These are phyloP conservation scores for Penicillium italicum DNA, from an alignment of 2,329 filamentous ascomycete species.

Conservation along the genomic window DNA sequence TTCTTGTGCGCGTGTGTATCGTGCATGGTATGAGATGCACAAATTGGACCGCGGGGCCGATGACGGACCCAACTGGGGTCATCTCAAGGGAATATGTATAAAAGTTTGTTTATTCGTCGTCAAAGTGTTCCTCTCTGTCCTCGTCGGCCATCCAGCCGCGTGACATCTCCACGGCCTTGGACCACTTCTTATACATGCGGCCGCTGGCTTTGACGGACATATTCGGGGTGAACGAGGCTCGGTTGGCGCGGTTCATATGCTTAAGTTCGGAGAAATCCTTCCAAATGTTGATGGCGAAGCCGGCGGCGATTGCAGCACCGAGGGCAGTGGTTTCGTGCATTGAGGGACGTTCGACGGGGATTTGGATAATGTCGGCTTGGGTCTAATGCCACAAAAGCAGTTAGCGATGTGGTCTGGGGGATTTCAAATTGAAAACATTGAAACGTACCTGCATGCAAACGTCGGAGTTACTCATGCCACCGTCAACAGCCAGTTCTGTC, in stretches of 20 bases:
- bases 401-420: slow-evolving; percentile 31
- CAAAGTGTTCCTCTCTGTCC: slow-evolving; percentile 25
- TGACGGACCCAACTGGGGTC: not conserved
- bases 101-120: slow-evolving; percentile 21
- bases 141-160: slow-evolving; percentile 59
- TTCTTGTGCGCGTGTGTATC: not conserved
- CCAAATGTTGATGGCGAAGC: slow-evolving; percentile 77
- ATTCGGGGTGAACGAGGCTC: slow-evolving; percentile 66
- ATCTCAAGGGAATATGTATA: slow-evolving; percentile 11
- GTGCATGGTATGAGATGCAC: slow-evolving; percentile 1
- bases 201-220: slow-evolving; percentile 57
- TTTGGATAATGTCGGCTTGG: slow-evolving; percentile 80
- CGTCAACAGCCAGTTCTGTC: slow-evolving; percentile 74
- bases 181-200: slow-evolving; percentile 67
- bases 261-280: slow-evolving; percentile 68
- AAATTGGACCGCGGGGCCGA: not conserved
- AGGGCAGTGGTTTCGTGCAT: slow-evolving; percentile 92
- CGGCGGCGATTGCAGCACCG: slow-evolving; percentile 83
- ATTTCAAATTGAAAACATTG: slow-evolving; percentile 42
- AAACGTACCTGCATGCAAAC: slow-evolving; percentile 71
- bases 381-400: slow-evolving; percentile 41
- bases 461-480: slow-evolving; percentile 83
- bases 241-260: slow-evolving; percentile 66
- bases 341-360: slow-evolving; percentile 75
- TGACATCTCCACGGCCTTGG: slow-evolving; percentile 74